Conservation (phyloP, 2,329 filamentous ascomycete species). For the Penicillium expansum region DNA sequence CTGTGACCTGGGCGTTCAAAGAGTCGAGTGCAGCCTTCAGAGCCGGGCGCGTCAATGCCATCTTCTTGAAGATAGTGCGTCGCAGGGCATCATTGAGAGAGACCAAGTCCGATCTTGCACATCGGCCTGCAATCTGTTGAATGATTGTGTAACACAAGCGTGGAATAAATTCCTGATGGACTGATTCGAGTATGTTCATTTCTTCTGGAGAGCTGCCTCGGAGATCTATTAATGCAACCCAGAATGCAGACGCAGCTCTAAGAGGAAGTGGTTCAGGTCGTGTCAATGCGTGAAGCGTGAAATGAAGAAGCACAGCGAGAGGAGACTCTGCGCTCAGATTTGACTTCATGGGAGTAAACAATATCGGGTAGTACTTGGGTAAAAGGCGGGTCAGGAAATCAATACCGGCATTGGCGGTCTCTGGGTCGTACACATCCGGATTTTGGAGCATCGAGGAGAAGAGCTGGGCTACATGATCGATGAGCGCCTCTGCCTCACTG, state of each 20-base stretch:
- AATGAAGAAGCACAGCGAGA: slow-evolving; percentile 38
- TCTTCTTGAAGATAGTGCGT: slow-evolving; percentile 43
- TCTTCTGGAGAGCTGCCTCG: slow-evolving; percentile 23
- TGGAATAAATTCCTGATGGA: slow-evolving; percentile 38
- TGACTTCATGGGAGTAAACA: slow-evolving; percentile 36
- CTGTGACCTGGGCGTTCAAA: slow-evolving; percentile 23
- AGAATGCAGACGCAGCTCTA: slow-evolving; percentile 46
- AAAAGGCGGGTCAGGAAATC: slow-evolving; percentile 45
- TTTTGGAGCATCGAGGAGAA: slow-evolving; percentile 39
- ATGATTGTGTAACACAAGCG: slow-evolving; percentile 41
- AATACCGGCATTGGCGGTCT: slow-evolving; percentile 45
- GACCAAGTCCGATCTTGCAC: slow-evolving; percentile 46
- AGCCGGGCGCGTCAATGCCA: slow-evolving; percentile 38
- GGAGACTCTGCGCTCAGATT: slow-evolving; percentile 18
- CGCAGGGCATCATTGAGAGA: slow-evolving; percentile 43
- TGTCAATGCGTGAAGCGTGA: slow-evolving; percentile 42
- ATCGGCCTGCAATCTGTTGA: slow-evolving; percentile 42
- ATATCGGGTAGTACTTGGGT: slow-evolving; percentile 40
- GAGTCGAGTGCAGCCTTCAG: slow-evolving; percentile 37
- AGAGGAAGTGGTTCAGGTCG: slow-evolving; percentile 47
- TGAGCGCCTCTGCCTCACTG: slow-evolving; percentile 35
- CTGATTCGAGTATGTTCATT: slow-evolving; percentile 26
- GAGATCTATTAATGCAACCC: slow-evolving; percentile 41
- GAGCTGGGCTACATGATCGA: slow-evolving; percentile 40
- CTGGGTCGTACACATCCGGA: slow-evolving; percentile 39